Evolutionary conservation across 331 rosid genomes (phyloP), one percentile per base, ranked within the genome.

Genomic region (Rhamnella rubrinervis): DNA sequence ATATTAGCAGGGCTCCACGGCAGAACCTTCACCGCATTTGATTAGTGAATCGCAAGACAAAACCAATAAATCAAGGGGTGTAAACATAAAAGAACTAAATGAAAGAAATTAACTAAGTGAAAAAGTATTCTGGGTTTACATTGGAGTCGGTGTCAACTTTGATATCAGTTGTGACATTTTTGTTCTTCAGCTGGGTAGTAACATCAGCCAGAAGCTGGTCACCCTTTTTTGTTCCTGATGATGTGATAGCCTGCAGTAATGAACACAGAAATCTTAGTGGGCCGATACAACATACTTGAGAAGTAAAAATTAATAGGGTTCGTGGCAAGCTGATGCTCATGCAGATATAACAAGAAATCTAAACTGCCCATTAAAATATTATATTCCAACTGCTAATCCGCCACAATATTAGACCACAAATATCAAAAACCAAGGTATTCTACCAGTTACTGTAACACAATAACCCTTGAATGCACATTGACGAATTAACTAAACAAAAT

Each of bases 141-240:
- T 87, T 89, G 63, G 98, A 84, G 74, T 55, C 72, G 0, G 96
- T 82, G 85, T 87, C 98, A 59, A 92, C 95, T 86, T 89, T 92
- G 88, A 92, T 63, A 77, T 89, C 98, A 14, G 95, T 79, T 16
- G 98, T 92, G 80, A 92, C 19, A 58, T 92, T 92, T 63, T 68
- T 86, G 80, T 81, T 85, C 89, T 87, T 89, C 85, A 92, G 71
- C 65, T 92, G 95, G 61, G 96, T 87, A 59, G 82, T 92, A 55
- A 92, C 84, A 82, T 92, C 98, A 74, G 85, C 98, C 55, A 87
- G 50, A 75, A 92, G 81, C 40, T 79, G 57, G 3, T 87, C 95
- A 38, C 96, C 98, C 63, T 80, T 92, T 80, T 78, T 89, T 20
- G 78, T 85, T 60, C 92, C 90, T 7, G 98, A 69, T n/a, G 96